Percentiles rank a stretch among this genome's conserved stretches.
phyloP scores from a whole-genome alignment of 305 asterid genomes.

The Euphrasia arctica region DNA sequence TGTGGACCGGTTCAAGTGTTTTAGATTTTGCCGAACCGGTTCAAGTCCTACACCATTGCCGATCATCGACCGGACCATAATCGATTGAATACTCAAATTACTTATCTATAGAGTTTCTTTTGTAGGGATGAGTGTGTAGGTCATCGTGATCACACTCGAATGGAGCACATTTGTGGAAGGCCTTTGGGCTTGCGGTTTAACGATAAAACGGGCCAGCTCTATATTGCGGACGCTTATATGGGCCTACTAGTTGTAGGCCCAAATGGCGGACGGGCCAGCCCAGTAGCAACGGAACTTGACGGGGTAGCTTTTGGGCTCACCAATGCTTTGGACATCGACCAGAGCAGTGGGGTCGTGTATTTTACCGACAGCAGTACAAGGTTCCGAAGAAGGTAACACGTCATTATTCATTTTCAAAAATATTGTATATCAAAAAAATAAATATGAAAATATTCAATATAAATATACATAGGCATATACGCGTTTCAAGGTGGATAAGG shows the following conservation, averaged over 20 bases:
- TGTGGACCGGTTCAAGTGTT: no score
- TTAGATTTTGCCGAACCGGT: no score
- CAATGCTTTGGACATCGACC: conserved; percentile 61
- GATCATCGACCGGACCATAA: no score
- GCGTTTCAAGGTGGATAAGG: no score
- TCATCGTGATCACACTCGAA: conserved; percentile 27
- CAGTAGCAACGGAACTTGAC: conserved; percentile 36
- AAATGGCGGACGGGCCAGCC: conserved; percentile 54
- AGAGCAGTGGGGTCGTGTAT: conserved; percentile 39
- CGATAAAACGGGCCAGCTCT: conserved; percentile 45
- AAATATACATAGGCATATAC: no score
- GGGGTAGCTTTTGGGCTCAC: conserved; percentile 50
- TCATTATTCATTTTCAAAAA: no score
- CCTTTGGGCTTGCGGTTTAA: conserved; percentile 72
- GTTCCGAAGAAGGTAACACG: conserved; percentile 52
- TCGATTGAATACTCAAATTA: no score
- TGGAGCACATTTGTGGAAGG: conserved; percentile 69
- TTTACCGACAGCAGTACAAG: conserved; percentile 65
- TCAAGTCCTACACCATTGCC: no score
- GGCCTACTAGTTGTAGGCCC: conserved; percentile 68
- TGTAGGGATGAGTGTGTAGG: conserved; percentile 48
- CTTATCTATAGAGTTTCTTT: neutral
- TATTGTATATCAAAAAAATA: no score
- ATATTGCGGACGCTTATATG: conserved; percentile 73
- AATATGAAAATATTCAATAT: no score